Evolutionary conservation across 139 green algal species (phyloP).

Genomic region (Ettlia oleoabundans): DNA sequence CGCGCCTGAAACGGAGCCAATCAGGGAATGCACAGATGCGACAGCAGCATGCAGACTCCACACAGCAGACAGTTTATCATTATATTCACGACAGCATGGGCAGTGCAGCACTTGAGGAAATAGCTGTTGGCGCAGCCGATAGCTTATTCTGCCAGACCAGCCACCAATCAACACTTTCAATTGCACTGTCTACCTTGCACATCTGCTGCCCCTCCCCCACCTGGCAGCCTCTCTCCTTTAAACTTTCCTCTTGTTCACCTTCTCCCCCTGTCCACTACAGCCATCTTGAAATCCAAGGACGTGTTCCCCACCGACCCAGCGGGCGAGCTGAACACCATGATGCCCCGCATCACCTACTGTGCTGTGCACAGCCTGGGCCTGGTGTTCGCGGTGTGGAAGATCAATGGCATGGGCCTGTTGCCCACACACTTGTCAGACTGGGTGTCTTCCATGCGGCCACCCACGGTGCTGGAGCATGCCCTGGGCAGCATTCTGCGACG

Average conservation of each 20-base stretch:
- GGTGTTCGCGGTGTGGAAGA: constrained; percentile 84
- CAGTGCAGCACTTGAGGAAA: too few species aligned
- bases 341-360: constrained; percentile 82
- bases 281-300: constrained; percentile 22
- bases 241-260: neutral
- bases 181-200: neutral
- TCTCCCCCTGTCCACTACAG: neutral
- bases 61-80: too few species aligned
- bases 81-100: too few species aligned
- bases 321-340: constrained; percentile 69
- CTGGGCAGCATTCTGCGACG: neutral
- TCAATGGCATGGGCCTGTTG: constrained; percentile 91
- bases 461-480: constrained; percentile 32
- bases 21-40: neutral
- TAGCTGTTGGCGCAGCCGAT: too few species aligned
- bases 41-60: neutral
- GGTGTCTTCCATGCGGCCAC: constrained; percentile 62
- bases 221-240: too few species aligned
- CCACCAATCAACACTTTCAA: too few species aligned
- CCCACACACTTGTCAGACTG: constrained; percentile 89
- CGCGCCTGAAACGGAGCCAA: neutral
- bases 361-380: constrained; percentile 76
- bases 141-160: too few species aligned
- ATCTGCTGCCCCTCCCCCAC: neutral
- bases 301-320: constrained; percentile 26